phyloP scores from a whole-genome alignment of 2,329 filamentous ascomycete genomes.

The Apiospora hydei region DNA sequence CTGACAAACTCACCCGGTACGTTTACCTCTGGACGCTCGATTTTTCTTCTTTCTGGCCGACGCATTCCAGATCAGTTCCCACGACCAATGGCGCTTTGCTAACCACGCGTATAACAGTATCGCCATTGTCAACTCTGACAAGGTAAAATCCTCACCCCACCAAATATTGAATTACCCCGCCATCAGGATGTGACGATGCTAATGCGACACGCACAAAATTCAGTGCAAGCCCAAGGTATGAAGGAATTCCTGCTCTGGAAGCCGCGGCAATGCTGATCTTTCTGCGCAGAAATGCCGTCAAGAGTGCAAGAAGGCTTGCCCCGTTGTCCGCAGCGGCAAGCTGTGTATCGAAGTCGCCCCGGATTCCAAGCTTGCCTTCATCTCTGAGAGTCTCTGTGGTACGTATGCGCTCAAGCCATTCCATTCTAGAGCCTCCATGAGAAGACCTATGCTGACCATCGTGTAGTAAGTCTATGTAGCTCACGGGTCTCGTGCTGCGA shows the following conservation, averaged over 20 bases:
- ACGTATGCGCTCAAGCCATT: not conserved
- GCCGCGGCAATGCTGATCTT: conserved; percentile 29
- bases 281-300: conserved; percentile 88
- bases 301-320: conserved; percentile 99
- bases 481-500: not conserved
- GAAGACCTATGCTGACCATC: not conserved
- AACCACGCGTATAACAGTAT: conserved; percentile 66
- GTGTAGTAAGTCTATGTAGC: conserved; percentile 18
- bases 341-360: conserved; percentile 93
- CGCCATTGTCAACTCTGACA: conserved; percentile 98
- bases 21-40: not conserved
- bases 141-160: conserved; percentile 65
- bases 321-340: conserved; percentile 96
- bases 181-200: conserved; percentile 33
- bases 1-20: conserved; percentile 27
- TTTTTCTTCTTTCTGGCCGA: not conserved
- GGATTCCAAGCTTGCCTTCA: conserved; percentile 94
- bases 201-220: conserved; percentile 32
- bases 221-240: conserved; percentile 88
- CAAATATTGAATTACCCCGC: conserved; percentile 47
- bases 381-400: conserved; percentile 86
- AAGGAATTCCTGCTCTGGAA: not conserved
- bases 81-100: not conserved
- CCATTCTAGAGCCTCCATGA: not conserved
- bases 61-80: not conserved